Base-by-base conservation (phyloP, 1,284 basidiomycete species). In the Microbotryum saponariae region DNA sequence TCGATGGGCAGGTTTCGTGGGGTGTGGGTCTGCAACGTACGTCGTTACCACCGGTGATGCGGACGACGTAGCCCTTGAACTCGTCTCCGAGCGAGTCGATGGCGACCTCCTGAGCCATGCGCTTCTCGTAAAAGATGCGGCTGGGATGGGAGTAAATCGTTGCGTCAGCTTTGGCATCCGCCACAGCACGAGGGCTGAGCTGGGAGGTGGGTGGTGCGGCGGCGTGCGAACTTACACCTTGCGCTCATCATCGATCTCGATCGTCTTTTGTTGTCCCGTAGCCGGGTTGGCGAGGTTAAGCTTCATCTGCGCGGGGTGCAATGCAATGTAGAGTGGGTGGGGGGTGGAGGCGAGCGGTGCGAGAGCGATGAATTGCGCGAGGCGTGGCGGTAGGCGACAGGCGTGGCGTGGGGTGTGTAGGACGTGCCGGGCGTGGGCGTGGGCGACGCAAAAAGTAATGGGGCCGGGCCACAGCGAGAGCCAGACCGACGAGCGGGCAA, bases 31-130 rank as follows among this genome's bases (percentile, higher is more conserved):
- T 16, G 8, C 31, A 8, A 68, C 64, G 61, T 23, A 68, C 92
- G 83, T 94, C 91, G 81, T 94, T 93, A 67, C 91, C 91, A 74
- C 94, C 93, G 54, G 91, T 92, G 81, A 98, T 90, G 75, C 92
- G 88, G 83, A 97, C 85, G 78, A 97, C 81, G 81, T 97, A 97
- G 66, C 94, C 94, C 79, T 91, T 91, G 84, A 85, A 97, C 81
- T 97, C 94, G 76, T 96, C 89, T 73, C 93, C 92, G 73, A 97
- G 80, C 59, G 85, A 78, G 81, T 96, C 92, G 70, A 85, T 89
- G 63, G 89, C 83, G 74, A 97, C 90, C 79, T 97, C 94, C 77
- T 97, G 91, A 50, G 89, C 76, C 82, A 97, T 93, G 79, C 88
- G 89, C 70, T 73, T 72, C 65, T 73, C 70, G 65, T 69, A 69